Percentiles rank a stretch among this genome's conserved stretches.
These are phyloP conservation scores for Clavispora phyllophila DNA, from an alignment of 805 yeast species.

Conservation along the genomic window DNA sequence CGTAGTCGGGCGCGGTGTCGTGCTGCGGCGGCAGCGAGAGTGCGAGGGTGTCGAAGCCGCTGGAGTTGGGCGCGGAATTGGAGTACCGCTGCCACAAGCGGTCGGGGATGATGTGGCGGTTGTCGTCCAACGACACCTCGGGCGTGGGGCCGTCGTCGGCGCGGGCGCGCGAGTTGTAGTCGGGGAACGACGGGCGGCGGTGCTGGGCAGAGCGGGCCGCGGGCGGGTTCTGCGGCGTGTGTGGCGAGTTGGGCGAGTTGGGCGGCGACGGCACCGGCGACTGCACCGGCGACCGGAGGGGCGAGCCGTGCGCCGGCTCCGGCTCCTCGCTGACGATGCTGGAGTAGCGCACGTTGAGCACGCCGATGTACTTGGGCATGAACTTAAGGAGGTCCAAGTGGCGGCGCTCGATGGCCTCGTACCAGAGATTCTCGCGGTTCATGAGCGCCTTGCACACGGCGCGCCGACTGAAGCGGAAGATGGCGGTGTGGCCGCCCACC, in stretches of 20 bases:
- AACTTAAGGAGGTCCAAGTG: conserved; percentile 75
- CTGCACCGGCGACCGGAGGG: no score
- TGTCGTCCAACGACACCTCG: conserved; percentile 89
- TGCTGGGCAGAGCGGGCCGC: neutral
- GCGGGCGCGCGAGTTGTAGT: neutral
- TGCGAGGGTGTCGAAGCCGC: conserved; percentile 4
- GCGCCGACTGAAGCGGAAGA: conserved; percentile 81
- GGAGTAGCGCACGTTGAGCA: conserved; percentile 80
- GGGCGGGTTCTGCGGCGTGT: conserved; percentile 8
- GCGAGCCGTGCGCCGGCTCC: no score
- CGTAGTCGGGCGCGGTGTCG: conserved; percentile 10
- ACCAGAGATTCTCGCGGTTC: conserved; percentile 86
- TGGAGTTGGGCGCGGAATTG: conserved; percentile 18
- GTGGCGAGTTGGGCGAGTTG: conserved; percentile 1
- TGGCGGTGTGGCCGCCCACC: conserved; percentile 98
- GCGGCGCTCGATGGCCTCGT: conserved; percentile 75
- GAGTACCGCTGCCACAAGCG: conserved; percentile 66
- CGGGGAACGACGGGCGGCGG: conserved; percentile 4
- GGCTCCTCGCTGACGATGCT: conserved; percentile 39
- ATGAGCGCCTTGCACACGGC: conserved; percentile 94
- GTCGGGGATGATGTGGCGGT: conserved; percentile 85
- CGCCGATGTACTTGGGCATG: conserved; percentile 95
- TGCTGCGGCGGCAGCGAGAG: conserved; percentile 3
- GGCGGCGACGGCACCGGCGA: no score
- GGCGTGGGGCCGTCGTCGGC: conserved; percentile 41